Evolutionary conservation across 345 rosid genomes (phyloP).

Genomic region (Pelargonium nanum): DNA sequence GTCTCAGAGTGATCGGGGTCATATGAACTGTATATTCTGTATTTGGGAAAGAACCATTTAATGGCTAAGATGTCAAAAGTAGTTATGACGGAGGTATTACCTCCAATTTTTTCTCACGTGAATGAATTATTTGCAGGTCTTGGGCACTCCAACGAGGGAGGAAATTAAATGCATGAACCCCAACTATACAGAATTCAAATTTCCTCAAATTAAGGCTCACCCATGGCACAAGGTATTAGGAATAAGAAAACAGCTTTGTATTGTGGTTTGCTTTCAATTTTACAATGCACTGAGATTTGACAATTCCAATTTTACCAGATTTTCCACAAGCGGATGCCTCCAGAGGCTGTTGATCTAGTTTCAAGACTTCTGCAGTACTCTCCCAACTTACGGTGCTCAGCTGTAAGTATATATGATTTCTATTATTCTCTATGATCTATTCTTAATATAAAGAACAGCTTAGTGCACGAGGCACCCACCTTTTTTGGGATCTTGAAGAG

Average conservation of each 20-base stretch:
- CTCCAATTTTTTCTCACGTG: background rate
- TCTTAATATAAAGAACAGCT: background rate
- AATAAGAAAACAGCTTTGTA: background rate
- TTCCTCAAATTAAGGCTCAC: too few species aligned
- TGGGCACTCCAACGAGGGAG: conserved; percentile 97
- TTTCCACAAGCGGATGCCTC: conserved; percentile 94
- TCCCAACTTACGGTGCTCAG: conserved; percentile 74
- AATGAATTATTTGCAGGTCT: conserved; percentile 37
- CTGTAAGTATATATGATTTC: conserved; percentile 46
- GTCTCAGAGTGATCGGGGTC: too few species aligned
- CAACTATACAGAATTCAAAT: conserved; percentile 84
- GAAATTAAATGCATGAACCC: conserved; percentile 99
- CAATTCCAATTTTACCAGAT: conserved; percentile 29
- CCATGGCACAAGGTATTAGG: conserved; percentile 70
- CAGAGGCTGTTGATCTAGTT: conserved; percentile 93
- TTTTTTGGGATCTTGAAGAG: background rate
- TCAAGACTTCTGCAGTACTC: conserved; percentile 95
- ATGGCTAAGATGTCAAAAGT: too few species aligned
- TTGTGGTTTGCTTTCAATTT: background rate
- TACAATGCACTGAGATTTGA: background rate
- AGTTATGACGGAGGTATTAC: too few species aligned
- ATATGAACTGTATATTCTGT: too few species aligned
- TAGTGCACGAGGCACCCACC: background rate
- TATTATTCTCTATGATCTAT: background rate
- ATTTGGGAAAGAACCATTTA: background rate